phyloP scores from a whole-genome alignment of 805 yeast species.

The Monosporozyma aquatica region DNA sequence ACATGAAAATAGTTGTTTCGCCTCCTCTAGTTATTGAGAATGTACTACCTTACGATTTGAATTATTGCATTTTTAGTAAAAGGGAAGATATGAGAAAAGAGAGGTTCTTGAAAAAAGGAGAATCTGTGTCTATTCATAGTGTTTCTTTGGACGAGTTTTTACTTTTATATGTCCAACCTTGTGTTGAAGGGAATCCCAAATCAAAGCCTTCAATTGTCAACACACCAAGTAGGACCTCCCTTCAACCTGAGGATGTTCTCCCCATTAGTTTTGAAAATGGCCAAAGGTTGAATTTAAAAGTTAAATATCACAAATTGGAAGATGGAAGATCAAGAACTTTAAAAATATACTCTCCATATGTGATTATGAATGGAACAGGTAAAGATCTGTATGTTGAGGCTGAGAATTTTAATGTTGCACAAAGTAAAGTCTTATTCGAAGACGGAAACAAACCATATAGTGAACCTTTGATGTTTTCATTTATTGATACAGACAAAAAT shows the following conservation, averaged over 20 bases:
- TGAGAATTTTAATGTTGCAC: conserved; percentile 44
- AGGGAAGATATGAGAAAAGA: conserved; percentile 59
- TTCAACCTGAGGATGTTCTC: conserved; percentile 47
- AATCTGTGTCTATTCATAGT: conserved; percentile 65
- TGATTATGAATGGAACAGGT: conserved; percentile 74
- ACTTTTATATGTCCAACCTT: conserved; percentile 59
- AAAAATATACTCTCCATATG: conserved; percentile 74
- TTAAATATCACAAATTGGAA: conserved; percentile 51
- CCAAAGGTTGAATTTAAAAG: conserved; percentile 51
- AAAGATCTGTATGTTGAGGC: conserved; percentile 49
- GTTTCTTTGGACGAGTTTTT: conserved; percentile 65
- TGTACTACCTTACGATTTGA: conserved; percentile 71
- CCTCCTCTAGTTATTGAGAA: conserved; percentile 86
- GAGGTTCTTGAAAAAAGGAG: conserved; percentile 54
- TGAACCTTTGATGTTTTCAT: conserved; percentile 78
- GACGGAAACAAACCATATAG: conserved; percentile 29
- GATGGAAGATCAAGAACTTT: conserved; percentile 49
- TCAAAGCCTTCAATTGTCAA: conserved; percentile 37
- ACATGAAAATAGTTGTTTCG: conserved; percentile 62
- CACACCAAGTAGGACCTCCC: conserved; percentile 43
- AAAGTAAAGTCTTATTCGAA: conserved; percentile 33
- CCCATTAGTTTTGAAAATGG: conserved; percentile 52
- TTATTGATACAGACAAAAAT: conserved; percentile 49
- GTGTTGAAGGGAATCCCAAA: conserved; percentile 30
- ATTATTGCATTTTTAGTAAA: conserved; percentile 69